Conservation (phyloP, 768 basidiomycete genomes). For the Agrocybe chaxingu region DNA sequence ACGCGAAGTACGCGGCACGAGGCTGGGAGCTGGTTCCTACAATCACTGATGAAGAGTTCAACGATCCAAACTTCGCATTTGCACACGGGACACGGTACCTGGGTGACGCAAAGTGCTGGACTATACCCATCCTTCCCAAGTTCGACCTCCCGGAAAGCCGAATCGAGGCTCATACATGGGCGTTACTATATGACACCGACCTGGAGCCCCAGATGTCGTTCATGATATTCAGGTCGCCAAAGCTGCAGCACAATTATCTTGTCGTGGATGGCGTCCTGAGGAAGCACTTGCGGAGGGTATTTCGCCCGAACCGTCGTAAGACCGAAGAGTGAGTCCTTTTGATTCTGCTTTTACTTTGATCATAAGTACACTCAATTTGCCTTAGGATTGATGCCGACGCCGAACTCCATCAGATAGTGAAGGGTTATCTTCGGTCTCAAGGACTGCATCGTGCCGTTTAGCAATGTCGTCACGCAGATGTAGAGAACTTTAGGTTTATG, state of each 20-base stretch:
- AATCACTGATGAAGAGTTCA: conserved; percentile 2
- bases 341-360: too few species aligned
- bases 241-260: conserved; percentile 6
- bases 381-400: too few species aligned
- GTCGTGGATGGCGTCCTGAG: background rate
- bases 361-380: too few species aligned
- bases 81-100: conserved; percentile 23
- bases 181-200: background rate
- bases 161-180: conserved; percentile 7
- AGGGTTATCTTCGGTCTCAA: too few species aligned
- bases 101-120: conserved; percentile 27
- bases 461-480: too few species aligned
- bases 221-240: background rate
- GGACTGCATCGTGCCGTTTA: too few species aligned
- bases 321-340: too few species aligned
- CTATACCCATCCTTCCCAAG: conserved; percentile 19
- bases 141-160: background rate
- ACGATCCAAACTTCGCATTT: conserved; percentile 17
- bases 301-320: too few species aligned
- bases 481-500: too few species aligned
- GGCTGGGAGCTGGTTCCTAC: conserved; percentile 28
- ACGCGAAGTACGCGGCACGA: conserved; percentile 31
- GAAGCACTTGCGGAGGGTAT: too few species aligned
- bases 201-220: background rate
- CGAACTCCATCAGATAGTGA: too few species aligned